Evolutionary conservation across 768 basidiomycete species (phyloP), one percentile per base, ranked within the genome.

Genomic region (Tephrocybe sp.): DNA sequence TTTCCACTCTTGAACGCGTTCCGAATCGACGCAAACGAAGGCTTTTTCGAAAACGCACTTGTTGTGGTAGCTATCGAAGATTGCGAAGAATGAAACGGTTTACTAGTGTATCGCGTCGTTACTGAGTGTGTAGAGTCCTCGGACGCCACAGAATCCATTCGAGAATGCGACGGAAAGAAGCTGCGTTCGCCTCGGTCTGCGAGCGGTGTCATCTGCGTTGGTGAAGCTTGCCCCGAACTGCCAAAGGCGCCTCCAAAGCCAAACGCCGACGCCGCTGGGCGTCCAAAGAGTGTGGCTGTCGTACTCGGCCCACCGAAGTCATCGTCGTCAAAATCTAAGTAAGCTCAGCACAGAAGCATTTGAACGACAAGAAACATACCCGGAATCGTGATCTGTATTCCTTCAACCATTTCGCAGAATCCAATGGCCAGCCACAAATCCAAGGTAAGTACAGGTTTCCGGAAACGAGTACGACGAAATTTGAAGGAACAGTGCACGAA

Each of bases 11-110:
- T 92, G 77, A 93, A 92, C 3, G 90, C 89, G 63, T 91, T 91
- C 35, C 89, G 83, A 52, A 93, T 82, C 13, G 89, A 92, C 2
- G 90, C 90, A 53, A 93, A 92, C 0, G 90, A 92, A 2, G 87
- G 67, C 60, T 93, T 93, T 72, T 89, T 90, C 38, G 81, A 72
- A 62, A 90, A 87, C 1, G 82, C 73, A n/a, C 40, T 48, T n/a
- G 81, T 67, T 35, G 68, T 67, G 1, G 77, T 78, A 23, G 80
- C 78, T 36, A 89, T 75, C 5, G 88, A 91, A 3, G 87, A 81
- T 56, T 87, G 84, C 5, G 89, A 72, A 14, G 84, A 80, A 65
- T 91, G 88, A 60, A 85, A 87, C 6, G 86, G 78, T 62, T 75
- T 77, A 64, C 69, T 67, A 3, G 73, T 62, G 59, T 73, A 79